phyloP scores from a whole-genome alignment of 1,284 basidiomycete genomes.

The Trichosporon faecale region DNA sequence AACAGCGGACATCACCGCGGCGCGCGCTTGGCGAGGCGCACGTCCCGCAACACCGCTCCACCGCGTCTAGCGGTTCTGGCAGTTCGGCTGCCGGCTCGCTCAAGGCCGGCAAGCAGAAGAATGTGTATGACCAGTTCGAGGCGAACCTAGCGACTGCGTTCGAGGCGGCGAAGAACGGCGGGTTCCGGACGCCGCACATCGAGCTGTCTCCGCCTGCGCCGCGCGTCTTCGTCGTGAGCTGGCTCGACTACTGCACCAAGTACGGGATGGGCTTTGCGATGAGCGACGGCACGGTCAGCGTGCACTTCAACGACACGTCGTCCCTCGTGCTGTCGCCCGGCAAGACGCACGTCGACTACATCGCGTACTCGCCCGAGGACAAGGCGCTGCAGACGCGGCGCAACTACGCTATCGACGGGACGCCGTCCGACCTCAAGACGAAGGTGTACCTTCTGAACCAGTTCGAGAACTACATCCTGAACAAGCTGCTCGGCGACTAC shows the following conservation, averaged over 20 bases:
- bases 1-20: slow-evolving; percentile 12
- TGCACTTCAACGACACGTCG: slow-evolving; percentile 94
- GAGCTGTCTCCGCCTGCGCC: slow-evolving; percentile 60
- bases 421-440: slow-evolving; percentile 64
- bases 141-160: slow-evolving; percentile 60
- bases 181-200: slow-evolving; percentile 49
- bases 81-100: neutral
- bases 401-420: slow-evolving; percentile 44
- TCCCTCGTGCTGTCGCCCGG: slow-evolving; percentile 77
- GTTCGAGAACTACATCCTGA: slow-evolving; percentile 89
- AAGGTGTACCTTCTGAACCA: slow-evolving; percentile 88
- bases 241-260: slow-evolving; percentile 98
- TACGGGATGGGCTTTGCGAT: slow-evolving; percentile 98
- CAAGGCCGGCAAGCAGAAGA: slow-evolving; percentile 5
- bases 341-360: slow-evolving; percentile 84
- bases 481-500: slow-evolving; percentile 73
- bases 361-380: slow-evolving; percentile 48
- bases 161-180: slow-evolving; percentile 10
- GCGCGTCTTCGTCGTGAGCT: slow-evolving; percentile 86
- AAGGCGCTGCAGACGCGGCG: slow-evolving; percentile 35
- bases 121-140: slow-evolving; percentile 46
- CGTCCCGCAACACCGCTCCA: slow-evolving; percentile 3
- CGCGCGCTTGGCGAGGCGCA: slow-evolving; percentile 15
- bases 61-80: neutral
- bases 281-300: slow-evolving; percentile 88